Conservation (phyloP, 2,329 filamentous ascomycete genomes). For the Aspergillus sp. region DNA sequence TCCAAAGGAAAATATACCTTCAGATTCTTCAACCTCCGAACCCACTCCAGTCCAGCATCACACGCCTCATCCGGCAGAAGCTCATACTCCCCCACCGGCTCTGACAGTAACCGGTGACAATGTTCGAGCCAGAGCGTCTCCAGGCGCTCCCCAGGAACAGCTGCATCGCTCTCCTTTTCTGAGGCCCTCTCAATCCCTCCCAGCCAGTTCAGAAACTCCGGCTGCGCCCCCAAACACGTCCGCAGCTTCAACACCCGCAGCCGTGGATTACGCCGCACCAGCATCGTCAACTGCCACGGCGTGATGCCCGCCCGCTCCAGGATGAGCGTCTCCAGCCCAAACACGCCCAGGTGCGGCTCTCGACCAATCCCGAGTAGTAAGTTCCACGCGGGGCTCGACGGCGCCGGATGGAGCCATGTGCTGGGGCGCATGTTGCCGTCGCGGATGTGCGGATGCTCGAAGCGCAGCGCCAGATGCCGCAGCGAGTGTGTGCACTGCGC, state of each 20-base stretch:
- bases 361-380: conserved; percentile 28
- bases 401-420: conserved; percentile 28
- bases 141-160: conserved; percentile 20
- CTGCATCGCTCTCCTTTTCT: not conserved
- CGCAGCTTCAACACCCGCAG: conserved; percentile 28
- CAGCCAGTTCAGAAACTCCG: conserved; percentile 35
- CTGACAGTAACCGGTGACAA: conserved; percentile 18
- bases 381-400: conserved; percentile 30
- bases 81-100: conserved; percentile 10
- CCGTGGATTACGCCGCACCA: conserved; percentile 28
- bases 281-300: conserved; percentile 30
- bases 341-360: conserved; percentile 18
- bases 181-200: conserved; percentile 20
- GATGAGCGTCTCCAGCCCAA: conserved; percentile 25
- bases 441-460: conserved; percentile 34
- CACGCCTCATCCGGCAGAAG: conserved; percentile 6
- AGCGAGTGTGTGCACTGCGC: conserved; percentile 21
- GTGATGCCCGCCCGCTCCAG: conserved; percentile 35
- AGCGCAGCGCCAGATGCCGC: conserved; percentile 32
- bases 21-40: conserved; percentile 20
- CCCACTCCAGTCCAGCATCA: conserved; percentile 27
- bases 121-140: conserved; percentile 28
- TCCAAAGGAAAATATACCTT: conserved; percentile 13
- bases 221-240: conserved; percentile 31
- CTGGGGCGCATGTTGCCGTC: conserved; percentile 26